Evolutionary conservation across 2,329 filamentous ascomycete species (phyloP).

Genomic region (Talaromyces sp.): DNA sequence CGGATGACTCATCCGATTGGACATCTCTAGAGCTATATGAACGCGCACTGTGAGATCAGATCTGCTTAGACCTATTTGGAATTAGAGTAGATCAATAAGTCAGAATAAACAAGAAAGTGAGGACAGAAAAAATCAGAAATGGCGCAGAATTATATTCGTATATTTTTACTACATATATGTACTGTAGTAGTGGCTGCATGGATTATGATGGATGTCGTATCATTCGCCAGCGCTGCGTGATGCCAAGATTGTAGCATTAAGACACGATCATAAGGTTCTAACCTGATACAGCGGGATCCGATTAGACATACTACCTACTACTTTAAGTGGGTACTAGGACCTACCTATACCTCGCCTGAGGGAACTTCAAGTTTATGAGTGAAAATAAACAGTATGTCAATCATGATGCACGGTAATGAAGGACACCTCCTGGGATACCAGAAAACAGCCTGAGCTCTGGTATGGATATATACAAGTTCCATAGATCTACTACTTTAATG

Average conservation of each 20-base stretch:
- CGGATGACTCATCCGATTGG: slow-evolving; percentile 25
- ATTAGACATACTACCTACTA: too few relatives aligned
- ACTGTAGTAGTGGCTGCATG: neutral
- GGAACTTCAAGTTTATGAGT: too few relatives aligned
- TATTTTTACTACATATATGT: too few relatives aligned
- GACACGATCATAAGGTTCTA: neutral
- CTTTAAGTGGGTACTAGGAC: too few relatives aligned
- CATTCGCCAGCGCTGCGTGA: neutral
- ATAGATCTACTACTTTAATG: slow-evolving; percentile 2
- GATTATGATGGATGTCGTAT: neutral
- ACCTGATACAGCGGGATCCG: neutral
- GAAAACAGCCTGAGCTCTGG: too few relatives aligned
- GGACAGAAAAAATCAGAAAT: neutral
- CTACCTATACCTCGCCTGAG: too few relatives aligned
- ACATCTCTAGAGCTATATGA: too few relatives aligned
- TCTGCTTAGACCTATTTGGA: neutral
- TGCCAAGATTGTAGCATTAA: neutral
- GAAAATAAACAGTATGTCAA: too few relatives aligned
- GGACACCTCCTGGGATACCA: too few relatives aligned
- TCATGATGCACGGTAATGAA: too few relatives aligned
- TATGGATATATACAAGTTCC: neutral
- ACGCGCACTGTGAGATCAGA: slow-evolving; percentile 3
- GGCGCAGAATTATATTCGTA: too few relatives aligned
- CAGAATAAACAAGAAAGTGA: neutral
- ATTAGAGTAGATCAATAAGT: neutral